Evolutionary conservation across 768 basidiomycete genomes (phyloP).

Genomic region (Suillus brevipes): DNA sequence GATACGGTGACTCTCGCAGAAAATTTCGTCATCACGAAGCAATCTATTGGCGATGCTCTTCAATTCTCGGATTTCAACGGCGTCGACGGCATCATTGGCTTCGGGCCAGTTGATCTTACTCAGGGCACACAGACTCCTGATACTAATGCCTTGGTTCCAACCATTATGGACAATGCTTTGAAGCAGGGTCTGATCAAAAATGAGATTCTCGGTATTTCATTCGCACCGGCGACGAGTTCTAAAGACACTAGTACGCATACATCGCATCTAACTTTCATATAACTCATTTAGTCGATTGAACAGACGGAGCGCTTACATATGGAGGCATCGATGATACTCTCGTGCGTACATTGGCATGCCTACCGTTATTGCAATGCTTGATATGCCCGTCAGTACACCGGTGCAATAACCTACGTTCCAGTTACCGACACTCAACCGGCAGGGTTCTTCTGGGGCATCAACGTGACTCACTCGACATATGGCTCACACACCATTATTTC

Average conservation of each 20-base stretch:
- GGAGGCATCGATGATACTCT: constrained; percentile 22
- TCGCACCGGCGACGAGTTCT: constrained; percentile 21
- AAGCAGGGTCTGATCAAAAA: constrained; percentile 19
- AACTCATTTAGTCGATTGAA: background rate
- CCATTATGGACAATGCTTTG: constrained; percentile 27
- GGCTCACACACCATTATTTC: constrained; percentile 17
- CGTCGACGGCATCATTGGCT: constrained; percentile 29
- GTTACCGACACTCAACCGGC: constrained; percentile 29
- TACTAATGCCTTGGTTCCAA: constrained; percentile 17
- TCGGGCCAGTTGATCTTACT: constrained; percentile 27
- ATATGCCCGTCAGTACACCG: constrained; percentile 18
- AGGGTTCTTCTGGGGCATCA: constrained; percentile 30
- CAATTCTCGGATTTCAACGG: constrained; percentile 16
- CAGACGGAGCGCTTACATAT: constrained; percentile 30
- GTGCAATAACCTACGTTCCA: constrained; percentile 24
- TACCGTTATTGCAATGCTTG: background rate
- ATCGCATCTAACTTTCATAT: too few relatives aligned
- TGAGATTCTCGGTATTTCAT: constrained; percentile 23
- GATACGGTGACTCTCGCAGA: constrained; percentile 29
- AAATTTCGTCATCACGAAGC: constrained; percentile 25
- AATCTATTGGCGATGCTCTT: constrained; percentile 30
- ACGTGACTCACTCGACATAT: constrained; percentile 22
- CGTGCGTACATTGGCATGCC: constrained; percentile 12
- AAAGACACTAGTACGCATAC: constrained; percentile 18
- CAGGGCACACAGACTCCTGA: constrained; percentile 8